Base-by-base conservation (phyloP, 345 rosid genomes). In the Eucalyptus regnans region DNA sequence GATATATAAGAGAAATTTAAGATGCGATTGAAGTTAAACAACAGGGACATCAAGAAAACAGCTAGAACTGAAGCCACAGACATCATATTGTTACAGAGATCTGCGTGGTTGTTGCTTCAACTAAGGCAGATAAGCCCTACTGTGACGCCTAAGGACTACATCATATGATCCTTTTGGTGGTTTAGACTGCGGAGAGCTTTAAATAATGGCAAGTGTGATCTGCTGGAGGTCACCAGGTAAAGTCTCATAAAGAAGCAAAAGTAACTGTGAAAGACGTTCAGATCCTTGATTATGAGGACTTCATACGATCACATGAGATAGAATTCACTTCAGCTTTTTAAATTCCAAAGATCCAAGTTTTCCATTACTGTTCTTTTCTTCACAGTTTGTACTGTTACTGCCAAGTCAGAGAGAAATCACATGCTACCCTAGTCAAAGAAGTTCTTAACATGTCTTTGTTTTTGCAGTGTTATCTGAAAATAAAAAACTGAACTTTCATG, bases 311-410 rank as follows among this genome's bases (percentile, higher is more conserved):
- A 76, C 29, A 37, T 8, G 83, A 18, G 83, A 76, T 41, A 6
- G 83, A 20, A 76, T 41, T 76, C 83, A 3, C 83, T 76, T 76
- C 48, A 76, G 48, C 83, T 76, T 76, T 76, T 76, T 76, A 76
- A 76, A 76, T 76, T 37, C 1, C 48, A 20, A 76, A 44, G 23
- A 76, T 20, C 48, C 48, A 76, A 76, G 1, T 9, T 33, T 18
- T 37, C 48, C 83, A 41, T 76, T 76, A 41, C 29, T 52, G 15
- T 43, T 41, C 29, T 1, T 76, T 37, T 37, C 83, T 37, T 76
- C 10, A 41, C 7, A 37, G 27, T 41, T 6, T 41, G 48, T 1
- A 20, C 3, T 37, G 5, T 76, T 37, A 20, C 27, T 0, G 8
- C 83, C 43, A 41, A 41, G 25, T 71, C 25, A 71, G 48, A 76